Conservation (phyloP, 352 stramenopile genomes). For the Pythium oligandrum region DNA sequence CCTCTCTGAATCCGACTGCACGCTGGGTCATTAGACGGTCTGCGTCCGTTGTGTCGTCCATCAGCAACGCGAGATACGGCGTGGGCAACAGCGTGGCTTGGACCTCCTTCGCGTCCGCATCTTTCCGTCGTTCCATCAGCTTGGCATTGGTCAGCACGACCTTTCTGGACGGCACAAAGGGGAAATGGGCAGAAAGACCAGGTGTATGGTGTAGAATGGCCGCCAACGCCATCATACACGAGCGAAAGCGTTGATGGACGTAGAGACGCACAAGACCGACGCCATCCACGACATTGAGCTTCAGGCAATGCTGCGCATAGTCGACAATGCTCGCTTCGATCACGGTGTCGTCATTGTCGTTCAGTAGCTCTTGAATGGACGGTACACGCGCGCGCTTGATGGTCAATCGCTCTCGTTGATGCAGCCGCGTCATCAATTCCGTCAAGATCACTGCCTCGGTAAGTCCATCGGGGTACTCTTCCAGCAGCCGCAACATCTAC, state of each 20-base stretch:
- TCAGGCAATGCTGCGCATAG: conserved; percentile 37
- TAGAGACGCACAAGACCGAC: conserved; percentile 25
- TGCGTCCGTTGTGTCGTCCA: conserved; percentile 16
- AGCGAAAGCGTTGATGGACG: conserved; percentile 56
- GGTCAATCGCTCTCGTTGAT: conserved; percentile 22
- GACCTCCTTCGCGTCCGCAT: conserved; percentile 18
- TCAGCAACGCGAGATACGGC: conserved; percentile 25
- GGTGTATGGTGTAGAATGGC: conserved; percentile 12
- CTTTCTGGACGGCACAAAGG: conserved; percentile 29
- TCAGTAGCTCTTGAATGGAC: conserved; percentile 25
- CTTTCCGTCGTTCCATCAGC: conserved; percentile 30
- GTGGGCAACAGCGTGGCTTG: conserved; percentile 32
- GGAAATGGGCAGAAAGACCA: conserved; percentile 15
- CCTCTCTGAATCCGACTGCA: conserved; percentile 25
- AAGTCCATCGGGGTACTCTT: conserved; percentile 65
- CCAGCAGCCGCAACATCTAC: conserved; percentile 44
- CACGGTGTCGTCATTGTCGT: conserved; percentile 35
- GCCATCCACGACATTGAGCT: conserved; percentile 19
- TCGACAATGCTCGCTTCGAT: conserved; percentile 24
- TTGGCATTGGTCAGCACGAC: conserved; percentile 59
- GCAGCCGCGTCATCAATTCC: conserved; percentile 42
- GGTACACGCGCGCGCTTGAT: conserved; percentile 10
- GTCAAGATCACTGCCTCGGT: conserved; percentile 59
- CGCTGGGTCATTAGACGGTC: conserved; percentile 25
- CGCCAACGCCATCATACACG: conserved; percentile 30